These are phyloP conservation scores for Colletotrichum chlorophyti DNA, from an alignment of 2,329 filamentous ascomycete species.

Conservation along the genomic window DNA sequence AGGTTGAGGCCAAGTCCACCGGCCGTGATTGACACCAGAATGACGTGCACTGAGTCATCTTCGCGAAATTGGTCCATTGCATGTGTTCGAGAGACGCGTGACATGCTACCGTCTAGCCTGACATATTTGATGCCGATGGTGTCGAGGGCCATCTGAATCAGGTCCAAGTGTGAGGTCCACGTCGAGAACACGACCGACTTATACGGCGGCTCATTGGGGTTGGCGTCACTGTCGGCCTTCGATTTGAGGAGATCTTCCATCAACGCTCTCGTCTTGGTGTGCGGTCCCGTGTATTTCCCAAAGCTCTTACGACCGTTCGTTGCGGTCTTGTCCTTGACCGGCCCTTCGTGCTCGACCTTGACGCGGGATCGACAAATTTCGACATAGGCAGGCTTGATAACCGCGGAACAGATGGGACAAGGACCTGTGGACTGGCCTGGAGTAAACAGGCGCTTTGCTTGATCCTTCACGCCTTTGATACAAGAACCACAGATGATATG, in stretches of 20 bases:
- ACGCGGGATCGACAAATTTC: constrained; percentile 70
- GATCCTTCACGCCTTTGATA: constrained; percentile 64
- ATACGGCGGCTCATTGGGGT: constrained; percentile 74
- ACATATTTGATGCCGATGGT: constrained; percentile 71
- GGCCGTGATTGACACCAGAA: constrained; percentile 90
- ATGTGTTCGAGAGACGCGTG: constrained; percentile 72
- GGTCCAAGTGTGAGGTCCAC: constrained; percentile 95
- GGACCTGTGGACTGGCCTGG: constrained; percentile 50
- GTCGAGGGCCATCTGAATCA: constrained; percentile 84
- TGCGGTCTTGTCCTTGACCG: constrained; percentile 42
- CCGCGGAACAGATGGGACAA: constrained; percentile 74
- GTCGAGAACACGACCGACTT: constrained; percentile 95
- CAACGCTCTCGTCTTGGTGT: constrained; percentile 89
- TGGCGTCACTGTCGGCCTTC: constrained; percentile 65
- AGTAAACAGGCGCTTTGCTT: constrained; percentile 49
- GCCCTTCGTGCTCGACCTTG: constrained; percentile 62
- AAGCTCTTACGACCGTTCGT: constrained; percentile 44
- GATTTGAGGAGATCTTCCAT: constrained; percentile 75
- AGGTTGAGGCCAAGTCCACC: constrained; percentile 92
- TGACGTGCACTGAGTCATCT: constrained; percentile 74
- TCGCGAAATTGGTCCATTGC: constrained; percentile 82
- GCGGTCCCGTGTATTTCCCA: constrained; percentile 80
- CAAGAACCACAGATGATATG: constrained; percentile 84
- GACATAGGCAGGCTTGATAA: constrained; percentile 70
- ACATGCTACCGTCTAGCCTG: constrained; percentile 92